Evolutionary conservation across 768 basidiomycete genomes (phyloP).

Genomic region (Amylocystis lapponica): DNA sequence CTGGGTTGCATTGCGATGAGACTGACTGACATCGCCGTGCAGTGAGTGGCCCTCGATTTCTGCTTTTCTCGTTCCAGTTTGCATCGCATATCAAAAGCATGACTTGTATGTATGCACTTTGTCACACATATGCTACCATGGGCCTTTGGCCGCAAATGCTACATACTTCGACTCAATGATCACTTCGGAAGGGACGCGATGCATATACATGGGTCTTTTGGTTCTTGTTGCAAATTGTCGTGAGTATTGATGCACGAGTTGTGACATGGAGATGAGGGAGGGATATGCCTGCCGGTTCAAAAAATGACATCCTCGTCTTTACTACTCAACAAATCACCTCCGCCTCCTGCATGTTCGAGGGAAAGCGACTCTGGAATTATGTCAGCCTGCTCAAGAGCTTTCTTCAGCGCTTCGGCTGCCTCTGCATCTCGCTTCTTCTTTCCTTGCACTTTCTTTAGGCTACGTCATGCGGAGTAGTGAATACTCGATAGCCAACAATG

Average conservation of each 20-base stretch:
- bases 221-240: no score
- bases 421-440: conserved; percentile 86
- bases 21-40: conserved; percentile 10
- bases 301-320: conserved; percentile 96
- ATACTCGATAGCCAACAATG: background rate
- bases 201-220: no score
- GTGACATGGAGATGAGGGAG: conserved; percentile 14
- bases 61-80: conserved; percentile 20
- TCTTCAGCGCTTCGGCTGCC: conserved; percentile 22
- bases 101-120: conserved; percentile 61
- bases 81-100: conserved; percentile 42
- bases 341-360: conserved; percentile 29
- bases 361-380: conserved; percentile 17
- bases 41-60: conserved; percentile 33
- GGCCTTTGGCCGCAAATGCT: conserved; percentile 9
- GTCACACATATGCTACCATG: conserved; percentile 54
- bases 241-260: conserved; percentile 4
- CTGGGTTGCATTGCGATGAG: conserved; percentile 7
- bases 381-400: conserved; percentile 5
- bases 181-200: no score
- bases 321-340: conserved; percentile 67
- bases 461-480: no score
- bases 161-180: no score
- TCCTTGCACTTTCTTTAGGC: conserved; percentile 94
- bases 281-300: conserved; percentile 17